Evolutionary conservation across 495 filamentous ascomycete genomes (phyloP), one percentile per base, ranked within the genome.

Genomic region (Diplogelasinospora grovesii): DNA sequence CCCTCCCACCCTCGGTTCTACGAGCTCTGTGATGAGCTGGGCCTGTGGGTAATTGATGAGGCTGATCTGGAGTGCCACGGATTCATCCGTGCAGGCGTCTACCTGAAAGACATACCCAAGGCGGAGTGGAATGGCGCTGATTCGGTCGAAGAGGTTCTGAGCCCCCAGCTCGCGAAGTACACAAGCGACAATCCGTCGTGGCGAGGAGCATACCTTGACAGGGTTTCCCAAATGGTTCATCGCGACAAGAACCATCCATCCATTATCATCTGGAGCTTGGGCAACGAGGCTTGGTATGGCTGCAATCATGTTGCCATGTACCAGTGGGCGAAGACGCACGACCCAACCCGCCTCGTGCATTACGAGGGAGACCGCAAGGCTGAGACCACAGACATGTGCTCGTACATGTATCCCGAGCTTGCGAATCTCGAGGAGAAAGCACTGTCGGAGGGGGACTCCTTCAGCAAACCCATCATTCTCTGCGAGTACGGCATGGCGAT

Each of bases 401-500:
- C 69, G 2, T 75, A 70, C 52, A 85, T 85, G 82, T 85, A 85
- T 42, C 72, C 75, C 11, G 52, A 68, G 5, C 63, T 74, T 15
- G 70, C 68, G n/a, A 42, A 59, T 5, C 56, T 54, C 1, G 23
- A 57, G 48, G 38, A 63, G 6, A 56, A n/a, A n/a, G n/a, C n/a
- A n/a, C n/a, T 59, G 20, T 45, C 45, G 4, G 10, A 22, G 0
- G 61, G 64, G n/a, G 68, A 69, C 8, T 53, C 54, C 22, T 75
- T 68, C 22, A 53, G 61, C 20, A 71, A 71, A 41, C 80, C 79
- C 1, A 58, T 85, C 3, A 61, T 86, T 11, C 60, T 85, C 7
- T 85, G 80, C 47, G 81, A 85, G 50, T 86, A 79, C 43, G 74
- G 65, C 1, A 79, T 83, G 46, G 77, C 82, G 0, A 84, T 85